These are phyloP conservation scores for Monosporozyma aquatica DNA, from an alignment of 805 yeast species.

Conservation along the genomic window DNA sequence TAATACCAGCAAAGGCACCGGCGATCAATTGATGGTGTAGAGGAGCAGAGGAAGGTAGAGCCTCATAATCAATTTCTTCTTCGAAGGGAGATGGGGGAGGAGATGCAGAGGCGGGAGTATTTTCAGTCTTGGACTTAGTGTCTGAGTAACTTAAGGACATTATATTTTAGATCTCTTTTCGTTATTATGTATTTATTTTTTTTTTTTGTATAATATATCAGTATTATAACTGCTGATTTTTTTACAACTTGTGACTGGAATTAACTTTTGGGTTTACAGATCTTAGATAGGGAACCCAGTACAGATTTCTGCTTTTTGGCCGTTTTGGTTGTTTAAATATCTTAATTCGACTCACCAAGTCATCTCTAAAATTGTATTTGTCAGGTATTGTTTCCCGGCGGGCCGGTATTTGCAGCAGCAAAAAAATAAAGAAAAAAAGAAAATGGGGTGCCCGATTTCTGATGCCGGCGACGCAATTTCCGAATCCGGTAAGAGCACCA, in stretches of 20 bases:
- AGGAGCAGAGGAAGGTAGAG: slow-evolving; percentile 81
- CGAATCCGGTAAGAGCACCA: too few relatives aligned
- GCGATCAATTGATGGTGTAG: slow-evolving; percentile 75
- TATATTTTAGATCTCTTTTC: too few relatives aligned
- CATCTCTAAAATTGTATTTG: not conserved
- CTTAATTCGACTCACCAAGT: not conserved
- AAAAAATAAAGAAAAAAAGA: too few relatives aligned
- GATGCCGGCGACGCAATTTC: too few relatives aligned
- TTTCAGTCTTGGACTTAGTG: not conserved
- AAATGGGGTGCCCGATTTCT: slow-evolving; percentile 4
- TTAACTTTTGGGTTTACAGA: too few relatives aligned
- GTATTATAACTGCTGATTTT: too few relatives aligned
- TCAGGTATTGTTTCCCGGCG: not conserved
- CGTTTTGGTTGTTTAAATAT: not conserved
- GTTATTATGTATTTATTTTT: too few relatives aligned
- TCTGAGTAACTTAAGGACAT: slow-evolving; percentile 5
- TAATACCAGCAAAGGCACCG: slow-evolving; percentile 98
- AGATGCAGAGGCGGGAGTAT: not conserved
- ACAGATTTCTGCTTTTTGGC: too few relatives aligned
- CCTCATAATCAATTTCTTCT: slow-evolving; percentile 75
- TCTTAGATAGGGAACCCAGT: too few relatives aligned
- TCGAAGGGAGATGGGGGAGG: slow-evolving; percentile 1
- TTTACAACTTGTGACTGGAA: too few relatives aligned
- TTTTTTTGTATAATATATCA: too few relatives aligned
- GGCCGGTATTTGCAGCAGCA: too few relatives aligned